Evolutionary conservation across 306 rosid genomes (phyloP).

Genomic region (Boehmeria nivea): DNA sequence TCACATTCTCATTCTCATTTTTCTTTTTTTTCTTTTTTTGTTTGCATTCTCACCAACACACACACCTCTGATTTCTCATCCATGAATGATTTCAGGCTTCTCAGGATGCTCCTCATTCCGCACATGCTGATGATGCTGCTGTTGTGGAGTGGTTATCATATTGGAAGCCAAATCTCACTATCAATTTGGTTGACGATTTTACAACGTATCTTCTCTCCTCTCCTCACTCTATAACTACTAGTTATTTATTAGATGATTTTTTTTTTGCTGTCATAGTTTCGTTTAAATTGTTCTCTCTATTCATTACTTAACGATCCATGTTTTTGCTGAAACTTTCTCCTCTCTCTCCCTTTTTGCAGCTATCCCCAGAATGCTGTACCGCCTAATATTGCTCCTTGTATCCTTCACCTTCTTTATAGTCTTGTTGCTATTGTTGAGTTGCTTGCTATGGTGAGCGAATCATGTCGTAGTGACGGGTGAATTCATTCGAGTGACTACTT

Average conservation of each 20-base stretch:
- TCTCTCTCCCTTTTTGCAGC: constrained; percentile 62
- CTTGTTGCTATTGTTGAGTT: not conserved
- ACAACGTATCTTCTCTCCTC: constrained; percentile 47
- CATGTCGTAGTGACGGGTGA: too few species aligned
- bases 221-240: too few species aligned
- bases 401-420: constrained; percentile 45
- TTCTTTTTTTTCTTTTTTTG: constrained; percentile 1
- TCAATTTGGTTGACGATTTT: constrained; percentile 91
- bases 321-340: too few species aligned
- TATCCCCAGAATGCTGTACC: constrained; percentile 70
- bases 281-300: not conserved
- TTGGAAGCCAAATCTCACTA: constrained; percentile 86
- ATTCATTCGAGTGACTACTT: too few species aligned
- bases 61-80: too few species aligned
- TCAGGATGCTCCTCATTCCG: constrained; percentile 61
- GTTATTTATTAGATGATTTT: not conserved
- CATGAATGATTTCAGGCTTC: not conserved
- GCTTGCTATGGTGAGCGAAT: not conserved
- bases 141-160: constrained; percentile 79
- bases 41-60: not conserved
- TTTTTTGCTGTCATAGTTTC: not conserved
- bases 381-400: constrained; percentile 88
- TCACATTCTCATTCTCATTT: constrained; percentile 32
- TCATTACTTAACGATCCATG: not conserved
- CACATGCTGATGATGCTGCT: constrained; percentile 51